phyloP scores from a whole-genome alignment of 805 yeast genomes.

The Myxozyma udenii region DNA sequence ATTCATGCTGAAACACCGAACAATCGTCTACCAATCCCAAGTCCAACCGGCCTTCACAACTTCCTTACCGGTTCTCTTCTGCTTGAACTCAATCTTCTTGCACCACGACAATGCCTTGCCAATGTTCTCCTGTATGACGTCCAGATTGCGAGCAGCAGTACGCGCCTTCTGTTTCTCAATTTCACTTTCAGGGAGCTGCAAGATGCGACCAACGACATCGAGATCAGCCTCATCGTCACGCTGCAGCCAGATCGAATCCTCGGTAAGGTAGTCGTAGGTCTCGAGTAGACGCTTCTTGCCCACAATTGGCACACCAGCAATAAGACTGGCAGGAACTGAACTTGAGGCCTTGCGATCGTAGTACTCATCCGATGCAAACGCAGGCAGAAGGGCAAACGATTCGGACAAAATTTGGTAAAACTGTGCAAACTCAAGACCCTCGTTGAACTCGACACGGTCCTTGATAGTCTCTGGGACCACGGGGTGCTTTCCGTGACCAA shows the following conservation, averaged over 20 bases:
- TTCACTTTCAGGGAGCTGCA: conserved; percentile 17
- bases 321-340: conserved; percentile 30
- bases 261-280: conserved; percentile 26
- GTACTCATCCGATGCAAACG: conserved; percentile 28
- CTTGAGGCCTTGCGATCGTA: conserved; percentile 27
- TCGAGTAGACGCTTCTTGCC: conserved; percentile 20
- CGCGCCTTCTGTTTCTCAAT: conserved; percentile 19
- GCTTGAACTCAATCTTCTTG: conserved; percentile 7
- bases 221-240: conserved; percentile 25
- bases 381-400: conserved; percentile 27
- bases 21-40: conserved; percentile 21
- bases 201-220: conserved; percentile 23
- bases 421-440: conserved; percentile 26
- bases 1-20: too few relatives aligned
- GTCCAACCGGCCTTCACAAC: conserved; percentile 23
- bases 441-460: conserved; percentile 25
- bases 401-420: conserved; percentile 25
- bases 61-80: conserved; percentile 22
- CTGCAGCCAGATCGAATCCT: conserved; percentile 29
- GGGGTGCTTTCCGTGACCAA: conserved; percentile 29
- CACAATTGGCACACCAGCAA: conserved; percentile 28
- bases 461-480: conserved; percentile 18
- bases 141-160: conserved; percentile 11
- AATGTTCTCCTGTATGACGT: conserved; percentile 19
- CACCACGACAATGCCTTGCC: conserved; percentile 21